Conservation (phyloP, 2,329 filamentous ascomycete genomes). For the Epichloe festucae region DNA sequence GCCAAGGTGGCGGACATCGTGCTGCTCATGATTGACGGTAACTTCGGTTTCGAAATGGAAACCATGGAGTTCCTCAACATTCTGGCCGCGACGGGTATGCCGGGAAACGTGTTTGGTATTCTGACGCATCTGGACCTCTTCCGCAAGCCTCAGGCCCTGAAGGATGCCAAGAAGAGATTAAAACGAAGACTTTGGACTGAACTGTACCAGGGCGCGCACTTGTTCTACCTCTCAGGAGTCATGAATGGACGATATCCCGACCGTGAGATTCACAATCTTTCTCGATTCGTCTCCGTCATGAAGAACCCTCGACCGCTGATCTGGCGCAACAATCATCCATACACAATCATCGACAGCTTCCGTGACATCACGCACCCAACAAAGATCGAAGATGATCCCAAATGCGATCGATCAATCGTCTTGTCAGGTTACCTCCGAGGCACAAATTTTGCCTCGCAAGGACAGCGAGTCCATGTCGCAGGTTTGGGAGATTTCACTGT, state of each 20-base stretch:
- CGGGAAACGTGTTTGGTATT: conserved; percentile 94
- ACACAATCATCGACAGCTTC: conserved; percentile 86
- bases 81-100: conserved; percentile 89
- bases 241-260: conserved; percentile 96
- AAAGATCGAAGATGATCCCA: conserved; percentile 73
- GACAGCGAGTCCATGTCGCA: conserved; percentile 81
- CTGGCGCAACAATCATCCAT: conserved; percentile 94
- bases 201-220: conserved; percentile 87
- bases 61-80: conserved; percentile 99
- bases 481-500: conserved; percentile 84
- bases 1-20: conserved; percentile 97
- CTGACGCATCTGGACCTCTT: conserved; percentile 94
- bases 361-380: conserved; percentile 91
- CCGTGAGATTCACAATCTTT: conserved; percentile 89
- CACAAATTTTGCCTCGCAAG: conserved; percentile 79
- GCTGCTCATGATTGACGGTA: conserved; percentile 94
- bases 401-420: conserved; percentile 82
- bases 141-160: conserved; percentile 80
- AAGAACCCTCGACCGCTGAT: conserved; percentile 95
- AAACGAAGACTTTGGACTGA: conserved; percentile 97
- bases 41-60: conserved; percentile 99
- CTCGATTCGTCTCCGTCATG: conserved; percentile 93
- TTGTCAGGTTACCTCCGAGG: conserved; percentile 89
- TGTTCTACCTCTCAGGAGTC: conserved; percentile 93
- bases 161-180: conserved; percentile 87